phyloP scores from a whole-genome alignment of 441 rosid species.

The Arabidopsis lyrata region DNA sequence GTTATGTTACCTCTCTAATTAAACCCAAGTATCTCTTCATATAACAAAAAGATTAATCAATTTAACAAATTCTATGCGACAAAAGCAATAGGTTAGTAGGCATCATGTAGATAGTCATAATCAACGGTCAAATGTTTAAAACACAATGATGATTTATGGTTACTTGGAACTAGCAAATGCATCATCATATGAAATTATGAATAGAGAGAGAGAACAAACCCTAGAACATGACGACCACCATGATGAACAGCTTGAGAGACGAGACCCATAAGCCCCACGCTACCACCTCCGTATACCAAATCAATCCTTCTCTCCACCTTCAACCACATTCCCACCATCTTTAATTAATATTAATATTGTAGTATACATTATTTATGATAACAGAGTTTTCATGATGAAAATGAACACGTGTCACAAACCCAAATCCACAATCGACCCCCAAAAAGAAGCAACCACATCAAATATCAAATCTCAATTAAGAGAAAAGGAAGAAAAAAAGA shows the following conservation, averaged over 20 bases:
- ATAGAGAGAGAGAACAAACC: slow-evolving; percentile 59
- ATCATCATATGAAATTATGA: slow-evolving; percentile 15
- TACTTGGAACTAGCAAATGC: slow-evolving; percentile 39
- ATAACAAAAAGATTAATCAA: slow-evolving; percentile 10
- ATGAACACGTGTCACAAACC: slow-evolving; percentile 50
- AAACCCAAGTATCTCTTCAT: slow-evolving; percentile 16
- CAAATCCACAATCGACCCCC: slow-evolving; percentile 34
- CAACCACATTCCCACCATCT: slow-evolving; percentile 54
- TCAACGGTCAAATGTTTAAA: slow-evolving; percentile 38
- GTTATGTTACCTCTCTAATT: slow-evolving; percentile 30
- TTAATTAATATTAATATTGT: slow-evolving; percentile 21
- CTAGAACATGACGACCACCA: slow-evolving; percentile 99
- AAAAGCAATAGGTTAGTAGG: slow-evolving; percentile 28
- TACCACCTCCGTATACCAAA: slow-evolving; percentile 98
- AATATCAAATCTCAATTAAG: slow-evolving; percentile 43
- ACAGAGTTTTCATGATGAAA: slow-evolving; percentile 39
- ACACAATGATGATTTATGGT: slow-evolving; percentile 40
- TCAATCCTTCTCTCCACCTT: slow-evolving; percentile 97
- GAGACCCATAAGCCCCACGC: slow-evolving; percentile 99
- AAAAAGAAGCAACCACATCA: slow-evolving; percentile 42
- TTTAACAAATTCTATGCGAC: slow-evolving; percentile 19
- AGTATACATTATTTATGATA: slow-evolving; percentile 24
- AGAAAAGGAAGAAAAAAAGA: slow-evolving; percentile 14
- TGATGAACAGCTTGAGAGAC: slow-evolving; percentile 98
- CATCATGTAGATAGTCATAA: slow-evolving; percentile 36